Percentiles rank a stretch among this genome's conserved stretches.
These are phyloP conservation scores for Komagataella populi DNA, from an alignment of 805 yeast species.

Conservation along the genomic window DNA sequence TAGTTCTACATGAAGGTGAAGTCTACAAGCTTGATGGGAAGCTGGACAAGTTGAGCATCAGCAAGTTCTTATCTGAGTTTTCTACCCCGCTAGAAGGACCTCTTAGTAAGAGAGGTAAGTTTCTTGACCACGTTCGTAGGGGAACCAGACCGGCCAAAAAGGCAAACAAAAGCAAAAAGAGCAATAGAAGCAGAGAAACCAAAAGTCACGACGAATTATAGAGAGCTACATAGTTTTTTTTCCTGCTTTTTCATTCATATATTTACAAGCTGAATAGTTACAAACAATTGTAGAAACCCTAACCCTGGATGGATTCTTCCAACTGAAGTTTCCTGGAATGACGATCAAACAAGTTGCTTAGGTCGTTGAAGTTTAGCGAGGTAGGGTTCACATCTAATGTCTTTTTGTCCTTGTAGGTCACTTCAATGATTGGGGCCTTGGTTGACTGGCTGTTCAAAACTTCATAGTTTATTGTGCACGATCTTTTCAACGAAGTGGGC, in stretches of 20 bases:
- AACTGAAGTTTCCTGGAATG: conserved; percentile 72
- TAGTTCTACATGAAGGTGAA: conserved; percentile 9
- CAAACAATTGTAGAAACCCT: conserved; percentile 19
- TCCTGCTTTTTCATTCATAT: not conserved
- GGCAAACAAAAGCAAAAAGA: not conserved
- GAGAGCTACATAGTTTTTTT: not conserved
- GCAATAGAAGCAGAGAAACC: not conserved
- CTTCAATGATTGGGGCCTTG: conserved; percentile 50
- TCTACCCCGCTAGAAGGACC: conserved; percentile 22
- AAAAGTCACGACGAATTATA: not conserved
- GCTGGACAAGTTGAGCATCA: conserved; percentile 16
- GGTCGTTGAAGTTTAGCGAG: conserved; percentile 38
- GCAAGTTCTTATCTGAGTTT: conserved; percentile 16
- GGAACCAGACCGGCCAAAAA: not conserved
- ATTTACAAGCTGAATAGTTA: not conserved
- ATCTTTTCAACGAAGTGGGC: conserved; percentile 58
- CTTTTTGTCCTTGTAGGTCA: conserved; percentile 72
- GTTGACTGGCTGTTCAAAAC: conserved; percentile 34
- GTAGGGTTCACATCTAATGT: conserved; percentile 57
- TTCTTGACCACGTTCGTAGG: not conserved
- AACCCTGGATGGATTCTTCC: conserved; percentile 27
- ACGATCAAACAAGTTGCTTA: conserved; percentile 55
- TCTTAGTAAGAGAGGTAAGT: conserved; percentile 11
- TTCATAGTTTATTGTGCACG: conserved; percentile 51
- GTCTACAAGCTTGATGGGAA: conserved; percentile 14